These are phyloP conservation scores for Macrocybe gigantea DNA, from an alignment of 768 basidiomycete species.

Conservation along the genomic window DNA sequence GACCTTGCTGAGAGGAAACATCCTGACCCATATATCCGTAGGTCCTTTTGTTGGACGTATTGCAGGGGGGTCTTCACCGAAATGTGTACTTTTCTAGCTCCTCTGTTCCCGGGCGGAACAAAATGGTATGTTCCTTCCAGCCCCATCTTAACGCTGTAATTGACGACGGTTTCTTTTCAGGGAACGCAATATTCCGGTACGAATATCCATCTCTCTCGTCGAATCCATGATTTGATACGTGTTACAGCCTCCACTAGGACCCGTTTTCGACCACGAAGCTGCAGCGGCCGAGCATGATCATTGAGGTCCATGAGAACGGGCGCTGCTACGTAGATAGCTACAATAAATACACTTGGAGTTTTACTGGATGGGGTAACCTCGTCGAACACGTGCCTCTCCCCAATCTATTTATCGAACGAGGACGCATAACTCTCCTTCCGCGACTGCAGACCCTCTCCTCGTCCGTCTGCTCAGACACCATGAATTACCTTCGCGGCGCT, in stretches of 20 bases:
- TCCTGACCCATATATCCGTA: slow-evolving; percentile 92
- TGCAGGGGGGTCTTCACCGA: neutral
- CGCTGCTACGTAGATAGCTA: neutral
- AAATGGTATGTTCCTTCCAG: slow-evolving; percentile 68
- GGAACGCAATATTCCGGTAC: slow-evolving; percentile 81
- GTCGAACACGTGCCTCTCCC: too few species aligned
- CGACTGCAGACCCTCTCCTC: neutral
- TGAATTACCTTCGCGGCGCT: slow-evolving; percentile 88
- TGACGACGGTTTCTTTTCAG: slow-evolving; percentile 23
- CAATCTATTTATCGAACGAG: too few species aligned
- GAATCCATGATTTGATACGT: slow-evolving; percentile 1
- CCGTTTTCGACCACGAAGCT: slow-evolving; percentile 60
- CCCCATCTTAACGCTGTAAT: slow-evolving; percentile 10
- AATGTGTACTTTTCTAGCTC: slow-evolving; percentile 40
- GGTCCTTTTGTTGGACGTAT: slow-evolving; percentile 26
- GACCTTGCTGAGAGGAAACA: slow-evolving; percentile 61
- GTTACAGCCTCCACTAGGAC: slow-evolving; percentile 53
- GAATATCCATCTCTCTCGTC: slow-evolving; percentile 19
- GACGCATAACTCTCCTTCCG: too few species aligned
- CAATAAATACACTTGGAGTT: too few species aligned
- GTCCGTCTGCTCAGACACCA: slow-evolving; percentile 25
- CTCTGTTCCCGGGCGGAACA: slow-evolving; percentile 84
- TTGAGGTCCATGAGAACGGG: slow-evolving; percentile 4
- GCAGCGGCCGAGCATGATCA: slow-evolving; percentile 24
- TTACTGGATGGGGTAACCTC: too few species aligned